Base-by-base conservation (phyloP, 2,329 filamentous ascomycete genomes). In the Nigrograna mackinnonii region DNA sequence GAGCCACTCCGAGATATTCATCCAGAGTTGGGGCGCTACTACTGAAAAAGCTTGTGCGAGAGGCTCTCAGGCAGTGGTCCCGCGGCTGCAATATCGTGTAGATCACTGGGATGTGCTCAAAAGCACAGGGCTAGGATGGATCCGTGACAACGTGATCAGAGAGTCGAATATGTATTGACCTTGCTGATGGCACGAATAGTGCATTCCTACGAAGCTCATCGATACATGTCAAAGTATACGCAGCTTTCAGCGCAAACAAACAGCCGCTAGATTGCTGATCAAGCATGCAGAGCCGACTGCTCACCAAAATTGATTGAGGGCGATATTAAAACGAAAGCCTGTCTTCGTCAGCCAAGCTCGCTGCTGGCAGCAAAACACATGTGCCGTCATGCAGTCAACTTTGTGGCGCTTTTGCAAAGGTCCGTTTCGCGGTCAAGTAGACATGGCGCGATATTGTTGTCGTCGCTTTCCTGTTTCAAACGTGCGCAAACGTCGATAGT, bases 261-360 rank as follows among this genome's bases (percentile, higher is more conserved):
- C 41, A 46, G 28, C 41, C 39, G 49, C 43, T 51, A 54, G 33
- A 50, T 54, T 50, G 46, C 41, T 24, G 44, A 44, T 44, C 44
- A 45, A 55, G 45, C 47, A 41, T 42, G 41, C 36, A 40, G 35
- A 47, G 42, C 40, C 48, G 39, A 41, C 22, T 20, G 18, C 17
- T 43, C 41, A 40, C 41, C 21, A 45, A n/a, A 24, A 51, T 53
- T 52, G 50, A 52, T 52, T 52, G 43, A 39, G 35, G 24, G 37
- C 42, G 46, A 52, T 37, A 54, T 56, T 54, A 49, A 52, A 35
- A 30, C 41, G 42, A 41, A 39, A 48, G 17, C 20, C 21, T 14
- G 28, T 26, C 34, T 42, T 35, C 46, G 44, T 38, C 45, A 42
- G 52, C 47, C 47, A 55, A 53, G 51, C 30, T 22, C 22, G 35